Base-by-base conservation (phyloP, 371 early-diverging fungal genomes). In the Rhizopus arrhizus region DNA sequence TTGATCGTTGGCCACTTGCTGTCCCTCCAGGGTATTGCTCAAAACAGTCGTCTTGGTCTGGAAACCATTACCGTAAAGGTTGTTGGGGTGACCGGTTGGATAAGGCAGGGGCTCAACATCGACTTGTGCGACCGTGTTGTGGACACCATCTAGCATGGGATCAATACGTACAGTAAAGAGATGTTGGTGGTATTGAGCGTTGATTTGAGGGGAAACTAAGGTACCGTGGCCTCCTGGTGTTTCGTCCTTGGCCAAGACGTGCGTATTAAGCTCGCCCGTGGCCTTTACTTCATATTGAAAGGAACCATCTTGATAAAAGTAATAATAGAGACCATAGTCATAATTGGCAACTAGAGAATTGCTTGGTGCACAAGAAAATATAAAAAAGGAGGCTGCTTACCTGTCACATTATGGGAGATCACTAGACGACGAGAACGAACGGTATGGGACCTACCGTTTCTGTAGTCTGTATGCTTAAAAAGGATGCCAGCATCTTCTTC, bases 211-310 rank as follows among this genome's bases (percentile, higher is more conserved):
- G 31, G 83, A 82, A 33, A 83, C 78, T 34, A 70, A 69, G 9
- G 66, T 70, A 66, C 83, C 83, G 59, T 70, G 76, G n/a, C 57
- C 67, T 40, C 66, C 72, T 31, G 83, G 74, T 12, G 69, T 61
- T 58, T 82, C 83, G 46, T 78, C 78, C 56, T 78, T 75, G 33
- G 83, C 80, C 66, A 80, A 57, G 51, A 80, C 81, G 58, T 75
- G 76, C 2, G 82, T 83, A 50, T 78, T 80, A 10, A 83, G 67
- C 35, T 75, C 74, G 47, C 83, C 83, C 45, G 83, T 83, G 36
- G 81, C 81, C 69, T 83, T 83, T 56, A 81, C 78, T 58, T 83
- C 82, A 34, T 81, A 79, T 58, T 83, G 72, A 46, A 83, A 82
- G 36, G 80, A 75, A 59, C 83, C 83, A 46, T 83, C 83, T 64